Base-by-base conservation (phyloP, 1,284 basidiomycete genomes). In the Boletus calvinii region DNA sequence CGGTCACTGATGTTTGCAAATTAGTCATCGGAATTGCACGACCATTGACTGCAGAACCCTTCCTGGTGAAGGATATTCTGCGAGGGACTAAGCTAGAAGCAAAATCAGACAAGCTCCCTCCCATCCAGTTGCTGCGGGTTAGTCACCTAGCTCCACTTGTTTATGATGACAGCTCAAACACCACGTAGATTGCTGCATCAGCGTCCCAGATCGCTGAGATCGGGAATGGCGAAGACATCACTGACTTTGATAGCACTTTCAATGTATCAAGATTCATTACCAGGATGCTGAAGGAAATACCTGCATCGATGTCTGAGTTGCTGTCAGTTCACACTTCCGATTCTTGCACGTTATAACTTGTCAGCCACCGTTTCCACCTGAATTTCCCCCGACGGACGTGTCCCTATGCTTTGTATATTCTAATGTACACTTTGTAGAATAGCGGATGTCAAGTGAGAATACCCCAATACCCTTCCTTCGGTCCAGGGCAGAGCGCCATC, bases 11-110 rank as follows among this genome's bases (percentile, higher is more conserved):
- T 20, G 2, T 15, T 26, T 39, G 13, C 8, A 6, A 35, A 31
- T n/a, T n/a, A 67, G 65, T 77, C 40, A 61, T 79, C 46, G 77
- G 77, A 20, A 63, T 79, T 24, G 77, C 61, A 1, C 69, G 78
- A 22, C 78, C 77, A 0, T 59, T 77, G 7, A 63, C 70, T 1
- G 69, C 72, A 20, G 77, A 80, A 50, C 77, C 77, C 2, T 67
- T 72, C 61, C 58, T 79, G 8, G 70, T 68, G 18, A 62, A 61
- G 20, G 69, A 74, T 32, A 64, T 79, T 44, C 49, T 77, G 39
- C 59, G 61, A 13, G 74, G 74, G 13, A 62, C 65, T 39, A 69
- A 67, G 22, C 26, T 50, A 3, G 54, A 54, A n/a, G 72, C 73
- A 24, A 69, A 67, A 39, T 17, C 55, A 24, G 62, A 67, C 35